Conservation (phyloP, 495 filamentous ascomycete genomes). For the Lophiotrema nucula region DNA sequence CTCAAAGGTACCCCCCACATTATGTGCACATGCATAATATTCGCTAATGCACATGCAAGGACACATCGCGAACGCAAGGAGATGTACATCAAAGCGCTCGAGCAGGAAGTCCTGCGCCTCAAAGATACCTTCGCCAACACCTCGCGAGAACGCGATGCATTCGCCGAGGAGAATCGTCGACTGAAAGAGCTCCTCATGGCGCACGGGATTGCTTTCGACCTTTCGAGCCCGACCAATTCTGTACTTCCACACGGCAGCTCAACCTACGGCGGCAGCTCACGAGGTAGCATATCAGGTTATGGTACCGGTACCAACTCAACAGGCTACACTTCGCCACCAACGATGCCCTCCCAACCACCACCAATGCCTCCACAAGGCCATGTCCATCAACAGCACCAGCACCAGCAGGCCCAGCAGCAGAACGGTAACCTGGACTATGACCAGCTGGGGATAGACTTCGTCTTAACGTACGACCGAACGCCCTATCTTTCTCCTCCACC, state of each 20-base stretch:
- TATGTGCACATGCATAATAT: neutral
- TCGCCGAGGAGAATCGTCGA: slow-evolving; percentile 72
- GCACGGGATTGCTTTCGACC: slow-evolving; percentile 64
- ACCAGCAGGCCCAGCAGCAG: slow-evolving; percentile 25
- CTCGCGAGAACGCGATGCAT: slow-evolving; percentile 62
- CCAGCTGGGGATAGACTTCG: slow-evolving; percentile 91
- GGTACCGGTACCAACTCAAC: slow-evolving; percentile 45
- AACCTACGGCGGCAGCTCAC: slow-evolving; percentile 39
- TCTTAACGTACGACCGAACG: slow-evolving; percentile 79
- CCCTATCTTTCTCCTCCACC: slow-evolving; percentile 65
- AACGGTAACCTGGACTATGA: slow-evolving; percentile 65
- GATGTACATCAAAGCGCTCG: slow-evolving; percentile 88
- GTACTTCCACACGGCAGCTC: slow-evolving; percentile 36
- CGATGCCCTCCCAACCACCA: slow-evolving; percentile 12
- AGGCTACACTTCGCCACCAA: slow-evolving; percentile 41
- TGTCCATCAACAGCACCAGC: neutral
- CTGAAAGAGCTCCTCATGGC: slow-evolving; percentile 71
- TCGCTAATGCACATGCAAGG: slow-evolving; percentile 43
- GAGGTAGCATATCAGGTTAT: slow-evolving; percentile 57
- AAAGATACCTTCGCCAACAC: slow-evolving; percentile 62
- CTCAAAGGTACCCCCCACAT: slow-evolving; percentile 67
- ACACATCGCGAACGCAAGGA: slow-evolving; percentile 97
- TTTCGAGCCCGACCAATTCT: slow-evolving; percentile 26
- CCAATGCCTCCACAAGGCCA: neutral
- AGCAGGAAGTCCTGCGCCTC: slow-evolving; percentile 78